These are phyloP conservation scores for Zymoseptoria brevis DNA, from an alignment of 2,329 filamentous ascomycete genomes.

Conservation along the genomic window DNA sequence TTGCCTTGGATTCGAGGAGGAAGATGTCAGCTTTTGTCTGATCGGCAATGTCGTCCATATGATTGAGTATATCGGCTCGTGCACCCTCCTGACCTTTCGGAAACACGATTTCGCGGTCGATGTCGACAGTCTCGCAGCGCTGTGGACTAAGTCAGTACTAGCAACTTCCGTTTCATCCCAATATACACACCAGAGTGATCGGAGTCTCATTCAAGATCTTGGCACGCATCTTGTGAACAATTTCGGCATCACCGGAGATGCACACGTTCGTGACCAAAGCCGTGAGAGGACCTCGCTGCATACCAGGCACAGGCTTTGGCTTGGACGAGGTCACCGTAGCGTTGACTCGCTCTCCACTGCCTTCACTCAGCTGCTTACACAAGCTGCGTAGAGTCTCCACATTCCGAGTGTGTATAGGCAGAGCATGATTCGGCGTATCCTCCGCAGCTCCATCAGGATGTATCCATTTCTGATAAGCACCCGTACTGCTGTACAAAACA, in stretches of 20 bases:
- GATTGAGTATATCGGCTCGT: conserved; percentile 66
- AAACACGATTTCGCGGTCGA: conserved; percentile 85
- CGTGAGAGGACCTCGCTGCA: conserved; percentile 43
- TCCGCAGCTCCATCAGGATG: conserved; percentile 82
- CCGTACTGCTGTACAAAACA: conserved; percentile 82
- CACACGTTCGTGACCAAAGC: conserved; percentile 71
- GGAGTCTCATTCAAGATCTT: conserved; percentile 87
- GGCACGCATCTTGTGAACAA: conserved; percentile 82
- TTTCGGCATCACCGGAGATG: conserved; percentile 77
- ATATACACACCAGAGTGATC: conserved; percentile 70
- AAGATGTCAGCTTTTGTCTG: conserved; percentile 97
- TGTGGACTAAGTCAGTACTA: conserved; percentile 37
- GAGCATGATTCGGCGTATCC: conserved; percentile 73
- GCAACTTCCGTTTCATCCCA: conserved; percentile 2
- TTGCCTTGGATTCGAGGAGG: conserved; percentile 71
- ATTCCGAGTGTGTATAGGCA: conserved; percentile 87
- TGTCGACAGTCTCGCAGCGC: conserved; percentile 88
- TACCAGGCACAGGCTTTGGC: conserved; percentile 53
- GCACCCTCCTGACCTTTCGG: conserved; percentile 49
- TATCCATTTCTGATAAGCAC: conserved; percentile 85
- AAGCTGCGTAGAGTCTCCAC: conserved; percentile 69
- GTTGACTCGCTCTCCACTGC: conserved; percentile 57
- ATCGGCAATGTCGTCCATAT: conserved; percentile 76
- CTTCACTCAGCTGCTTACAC: conserved; percentile 72
- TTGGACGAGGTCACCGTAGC: conserved; percentile 77